These are phyloP conservation scores for Anthracocystis walkeri DNA, from an alignment of 1,284 basidiomycete species.

Conservation along the genomic window DNA sequence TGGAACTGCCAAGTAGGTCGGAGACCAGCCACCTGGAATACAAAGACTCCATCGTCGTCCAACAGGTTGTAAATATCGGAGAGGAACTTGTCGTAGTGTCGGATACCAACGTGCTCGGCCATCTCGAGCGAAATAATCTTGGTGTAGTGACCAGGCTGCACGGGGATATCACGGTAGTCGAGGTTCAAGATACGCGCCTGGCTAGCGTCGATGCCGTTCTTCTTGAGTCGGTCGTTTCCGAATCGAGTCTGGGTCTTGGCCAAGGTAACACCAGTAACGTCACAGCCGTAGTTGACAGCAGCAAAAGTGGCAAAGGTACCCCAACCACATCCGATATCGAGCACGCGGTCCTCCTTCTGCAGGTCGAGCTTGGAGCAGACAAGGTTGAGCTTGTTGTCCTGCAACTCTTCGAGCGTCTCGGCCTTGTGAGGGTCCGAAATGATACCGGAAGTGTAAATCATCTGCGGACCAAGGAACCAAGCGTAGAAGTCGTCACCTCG, in stretches of 20 bases:
- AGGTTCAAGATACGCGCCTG: conserved; percentile 91
- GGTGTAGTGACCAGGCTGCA: conserved; percentile 80
- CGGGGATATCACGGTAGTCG: conserved; percentile 93
- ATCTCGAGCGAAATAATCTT: conserved; percentile 98
- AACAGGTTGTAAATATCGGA: conserved; percentile 91
- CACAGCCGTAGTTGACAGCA: conserved; percentile 94
- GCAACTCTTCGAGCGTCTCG: conserved; percentile 92
- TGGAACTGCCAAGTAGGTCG: conserved; percentile 96
- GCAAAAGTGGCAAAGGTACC: conserved; percentile 94
- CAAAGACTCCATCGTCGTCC: conserved; percentile 92
- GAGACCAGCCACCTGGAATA: conserved; percentile 95
- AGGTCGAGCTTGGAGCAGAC: conserved; percentile 95
- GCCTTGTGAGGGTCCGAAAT: conserved; percentile 80
- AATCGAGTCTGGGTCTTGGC: conserved; percentile 91
- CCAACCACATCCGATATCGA: conserved; percentile 98
- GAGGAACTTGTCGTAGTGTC: conserved; percentile 90
- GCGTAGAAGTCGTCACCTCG: conserved; percentile 73
- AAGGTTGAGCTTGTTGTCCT: conserved; percentile 96
- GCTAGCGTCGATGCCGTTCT: conserved; percentile 81
- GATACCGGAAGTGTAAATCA: conserved; percentile 97
- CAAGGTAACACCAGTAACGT: conserved; percentile 95
- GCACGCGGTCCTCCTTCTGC: conserved; percentile 82
- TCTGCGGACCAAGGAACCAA: conserved; percentile 94
- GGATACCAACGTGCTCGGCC: conserved; percentile 94
- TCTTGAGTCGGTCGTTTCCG: conserved; percentile 85